phyloP scores from a whole-genome alignment of 108 stramenopile genomes.

The Bacterosira constricta region DNA sequence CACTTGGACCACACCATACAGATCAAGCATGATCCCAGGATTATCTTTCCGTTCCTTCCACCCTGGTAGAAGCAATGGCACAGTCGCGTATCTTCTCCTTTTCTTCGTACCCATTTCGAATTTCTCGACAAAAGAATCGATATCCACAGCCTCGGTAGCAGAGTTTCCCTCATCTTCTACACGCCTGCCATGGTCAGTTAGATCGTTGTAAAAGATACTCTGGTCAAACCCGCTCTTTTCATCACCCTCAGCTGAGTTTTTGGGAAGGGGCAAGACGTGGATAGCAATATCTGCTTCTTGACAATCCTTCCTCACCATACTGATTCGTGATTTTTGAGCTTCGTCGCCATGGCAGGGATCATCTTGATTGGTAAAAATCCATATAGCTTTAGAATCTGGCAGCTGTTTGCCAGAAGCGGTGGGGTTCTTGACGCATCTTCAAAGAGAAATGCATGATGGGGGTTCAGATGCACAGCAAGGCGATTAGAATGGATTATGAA shows the following conservation, averaged over 20 bases:
- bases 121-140: constrained; percentile 34
- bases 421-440: constrained; percentile 46
- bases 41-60: constrained; percentile 43
- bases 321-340: constrained; percentile 29
- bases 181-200: background rate
- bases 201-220: constrained; percentile 24
- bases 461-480: background rate
- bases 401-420: constrained; percentile 43
- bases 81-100: constrained; percentile 43
- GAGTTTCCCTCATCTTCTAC: background rate
- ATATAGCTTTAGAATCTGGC: constrained; percentile 61
- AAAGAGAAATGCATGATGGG: background rate
- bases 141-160: constrained; percentile 18
- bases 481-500: background rate
- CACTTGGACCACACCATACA: constrained; percentile 55
- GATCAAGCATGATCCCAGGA: constrained; percentile 71
- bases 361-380: constrained; percentile 81
- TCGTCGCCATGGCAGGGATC: constrained; percentile 52
- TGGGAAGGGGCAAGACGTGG: constrained; percentile 62
- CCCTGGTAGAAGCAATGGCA: constrained; percentile 68
- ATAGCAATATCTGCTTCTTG: constrained; percentile 59
- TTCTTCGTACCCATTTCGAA: constrained; percentile 33
- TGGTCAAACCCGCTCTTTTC: constrained; percentile 9
- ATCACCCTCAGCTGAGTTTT: background rate
- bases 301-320: constrained; percentile 53